Evolutionary conservation across 2,329 filamentous ascomycete species (phyloP).

Genomic region (Aspergillus sergii): DNA sequence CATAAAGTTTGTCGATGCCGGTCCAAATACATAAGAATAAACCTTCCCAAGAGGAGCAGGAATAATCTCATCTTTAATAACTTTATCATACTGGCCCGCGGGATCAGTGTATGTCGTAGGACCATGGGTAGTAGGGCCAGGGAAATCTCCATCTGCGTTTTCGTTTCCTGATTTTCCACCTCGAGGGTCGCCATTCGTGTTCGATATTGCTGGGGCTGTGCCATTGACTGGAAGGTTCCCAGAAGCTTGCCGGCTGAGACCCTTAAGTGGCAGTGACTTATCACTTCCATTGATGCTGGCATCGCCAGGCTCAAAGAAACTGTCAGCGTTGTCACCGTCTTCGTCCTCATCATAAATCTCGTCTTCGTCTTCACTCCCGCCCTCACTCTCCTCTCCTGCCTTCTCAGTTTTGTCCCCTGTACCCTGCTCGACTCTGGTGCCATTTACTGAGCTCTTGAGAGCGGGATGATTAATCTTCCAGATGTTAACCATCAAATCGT

Average conservation of each 20-base stretch:
- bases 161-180: conserved; percentile 51
- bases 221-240: conserved; percentile 42
- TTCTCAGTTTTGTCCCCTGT: conserved; percentile 91
- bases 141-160: conserved; percentile 64
- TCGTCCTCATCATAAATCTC: conserved; percentile 58
- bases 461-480: conserved; percentile 97
- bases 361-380: conserved; percentile 74
- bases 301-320: conserved; percentile 58
- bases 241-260: conserved; percentile 72
- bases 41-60: conserved; percentile 88
- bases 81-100: conserved; percentile 78
- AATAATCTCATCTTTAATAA: conserved; percentile 82
- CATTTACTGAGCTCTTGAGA: conserved; percentile 86
- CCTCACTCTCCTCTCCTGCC: conserved; percentile 67
- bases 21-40: conserved; percentile 84
- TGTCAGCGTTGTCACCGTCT: conserved; percentile 60
- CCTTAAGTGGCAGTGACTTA: conserved; percentile 49
- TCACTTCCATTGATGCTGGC: conserved; percentile 60
- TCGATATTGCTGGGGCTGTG: conserved; percentile 40
- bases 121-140: conserved; percentile 77
- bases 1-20: conserved; percentile 78
- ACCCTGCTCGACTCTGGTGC: conserved; percentile 78
- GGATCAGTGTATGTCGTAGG: conserved; percentile 84
- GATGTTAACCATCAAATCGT: conserved; percentile 95
- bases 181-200: conserved; percentile 41